Percentiles rank a stretch among this genome's conserved stretches.
phyloP scores from a whole-genome alignment of 164 flowering plant genomes.

The Magnolia sinica region DNA sequence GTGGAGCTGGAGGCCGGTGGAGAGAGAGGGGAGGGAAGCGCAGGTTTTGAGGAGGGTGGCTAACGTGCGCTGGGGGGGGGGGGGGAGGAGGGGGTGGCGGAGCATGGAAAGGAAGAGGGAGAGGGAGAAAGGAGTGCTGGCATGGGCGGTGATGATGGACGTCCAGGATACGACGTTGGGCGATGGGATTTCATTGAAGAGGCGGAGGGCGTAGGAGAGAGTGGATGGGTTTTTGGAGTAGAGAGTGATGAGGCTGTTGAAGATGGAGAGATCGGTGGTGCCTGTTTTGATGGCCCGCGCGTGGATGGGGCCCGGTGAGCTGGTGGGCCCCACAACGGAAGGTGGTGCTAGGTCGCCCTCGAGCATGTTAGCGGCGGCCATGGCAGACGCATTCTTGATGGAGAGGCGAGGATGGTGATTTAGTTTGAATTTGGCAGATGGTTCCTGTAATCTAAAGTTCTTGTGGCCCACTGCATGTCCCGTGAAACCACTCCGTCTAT shows the following conservation, averaged over 20 bases:
- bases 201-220: slow-evolving; percentile 25
- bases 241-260: slow-evolving; percentile 43
- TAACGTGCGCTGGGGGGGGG: slow-evolving; percentile 64
- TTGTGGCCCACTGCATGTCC: too few relatives aligned
- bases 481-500: too few relatives aligned
- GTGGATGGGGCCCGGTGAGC: slow-evolving; percentile 16
- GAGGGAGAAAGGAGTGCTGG: slow-evolving; percentile 36
- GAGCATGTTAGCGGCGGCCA: not conserved
- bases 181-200: slow-evolving; percentile 45
- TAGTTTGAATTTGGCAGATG: not conserved
- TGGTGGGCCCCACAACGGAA: not conserved
- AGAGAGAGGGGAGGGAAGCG: slow-evolving; percentile 34
- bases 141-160: slow-evolving; percentile 50
- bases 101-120: slow-evolving; percentile 66
- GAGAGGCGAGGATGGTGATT: not conserved
- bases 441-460: not conserved
- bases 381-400: too few relatives aligned
- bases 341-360: not conserved
- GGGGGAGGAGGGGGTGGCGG: slow-evolving; percentile 47
- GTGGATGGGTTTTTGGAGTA: slow-evolving; percentile 43
- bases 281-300: slow-evolving; percentile 32
- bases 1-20: slow-evolving; percentile 52
- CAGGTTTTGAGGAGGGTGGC: slow-evolving; percentile 61
- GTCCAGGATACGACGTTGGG: slow-evolving; percentile 81
- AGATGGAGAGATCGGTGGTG: slow-evolving; percentile 18